phyloP scores from a whole-genome alignment of 2,329 filamentous ascomycete species.

The Exophiala sp. region DNA sequence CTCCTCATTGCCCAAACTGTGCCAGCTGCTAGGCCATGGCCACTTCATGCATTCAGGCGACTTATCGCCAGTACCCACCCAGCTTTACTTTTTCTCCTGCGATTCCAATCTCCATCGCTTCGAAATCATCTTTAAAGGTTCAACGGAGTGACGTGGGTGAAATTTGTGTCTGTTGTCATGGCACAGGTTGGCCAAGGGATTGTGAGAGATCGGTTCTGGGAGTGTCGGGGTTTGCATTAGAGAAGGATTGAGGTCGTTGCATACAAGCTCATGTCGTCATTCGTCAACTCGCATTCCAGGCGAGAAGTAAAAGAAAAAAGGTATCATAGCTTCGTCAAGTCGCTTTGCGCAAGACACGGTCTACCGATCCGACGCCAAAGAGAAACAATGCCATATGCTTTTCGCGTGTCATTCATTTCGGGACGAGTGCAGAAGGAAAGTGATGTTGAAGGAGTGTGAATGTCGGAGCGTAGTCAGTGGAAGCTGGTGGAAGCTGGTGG shows the following conservation, averaged over 20 bases:
- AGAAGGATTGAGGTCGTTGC: slow-evolving; percentile 22
- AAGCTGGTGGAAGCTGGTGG: neutral
- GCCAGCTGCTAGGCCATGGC: slow-evolving; percentile 8
- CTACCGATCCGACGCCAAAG: slow-evolving; percentile 28
- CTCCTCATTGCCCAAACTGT: neutral
- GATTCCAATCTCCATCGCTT: slow-evolving; percentile 1
- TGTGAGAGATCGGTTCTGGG: slow-evolving; percentile 6
- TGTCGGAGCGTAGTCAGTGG: slow-evolving; percentile 14
- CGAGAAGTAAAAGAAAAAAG: slow-evolving; percentile 20
- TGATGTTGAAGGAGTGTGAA: slow-evolving; percentile 19
- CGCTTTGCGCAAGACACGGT: slow-evolving; percentile 29
- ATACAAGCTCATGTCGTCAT: slow-evolving; percentile 26
- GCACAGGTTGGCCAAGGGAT: neutral
- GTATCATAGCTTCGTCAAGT: slow-evolving; percentile 29
- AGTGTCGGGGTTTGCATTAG: slow-evolving; percentile 11
- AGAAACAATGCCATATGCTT: slow-evolving; percentile 27
- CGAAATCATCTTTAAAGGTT: neutral
- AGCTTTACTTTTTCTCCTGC: slow-evolving; percentile 3
- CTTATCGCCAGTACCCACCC: neutral
- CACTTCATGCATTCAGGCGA: neutral
- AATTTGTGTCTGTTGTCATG: slow-evolving; percentile 3
- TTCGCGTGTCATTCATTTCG: slow-evolving; percentile 19
- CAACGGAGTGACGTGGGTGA: neutral
- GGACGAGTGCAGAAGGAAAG: slow-evolving; percentile 8
- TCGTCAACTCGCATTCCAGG: slow-evolving; percentile 27